Conservation (phyloP, 345 rosid genomes). For the Erucastrum elatum region DNA sequence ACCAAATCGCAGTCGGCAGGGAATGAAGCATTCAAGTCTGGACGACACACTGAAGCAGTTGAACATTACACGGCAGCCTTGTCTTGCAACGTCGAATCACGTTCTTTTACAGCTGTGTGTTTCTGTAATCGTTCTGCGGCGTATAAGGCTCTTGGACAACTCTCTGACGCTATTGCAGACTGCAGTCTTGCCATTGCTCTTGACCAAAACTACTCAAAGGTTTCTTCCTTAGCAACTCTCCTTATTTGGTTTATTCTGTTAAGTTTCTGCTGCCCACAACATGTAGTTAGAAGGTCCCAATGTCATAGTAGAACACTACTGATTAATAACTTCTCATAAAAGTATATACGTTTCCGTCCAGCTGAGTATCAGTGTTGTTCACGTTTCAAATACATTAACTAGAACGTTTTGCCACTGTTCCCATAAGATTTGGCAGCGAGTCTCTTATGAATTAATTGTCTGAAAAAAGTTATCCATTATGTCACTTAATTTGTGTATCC, state of each 20-base stretch:
- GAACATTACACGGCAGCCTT: constrained; percentile 87
- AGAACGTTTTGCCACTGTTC: constrained; percentile 1
- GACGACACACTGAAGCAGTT: constrained; percentile 83
- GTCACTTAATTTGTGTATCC: neutral
- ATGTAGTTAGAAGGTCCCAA: constrained; percentile 18
- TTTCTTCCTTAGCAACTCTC: constrained; percentile 34
- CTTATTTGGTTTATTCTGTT: constrained; percentile 6
- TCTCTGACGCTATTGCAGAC: constrained; percentile 89
- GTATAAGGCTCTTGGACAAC: constrained; percentile 74
- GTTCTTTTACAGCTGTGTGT: constrained; percentile 90
- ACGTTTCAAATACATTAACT: constrained; percentile 14
- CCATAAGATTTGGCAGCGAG: neutral
- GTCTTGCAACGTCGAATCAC: constrained; percentile 75
- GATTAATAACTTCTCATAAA: neutral
- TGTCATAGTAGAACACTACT: constrained; percentile 3
- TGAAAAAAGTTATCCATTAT: constrained; percentile 1
- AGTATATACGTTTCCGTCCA: neutral
- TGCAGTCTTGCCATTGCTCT: constrained; percentile 97
- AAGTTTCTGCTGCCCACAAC: constrained; percentile 1
- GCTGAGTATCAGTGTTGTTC: constrained; percentile 18
- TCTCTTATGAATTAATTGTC: neutral
- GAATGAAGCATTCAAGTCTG: constrained; percentile 91
- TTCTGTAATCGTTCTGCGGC: constrained; percentile 99
- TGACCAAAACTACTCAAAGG: constrained; percentile 84
- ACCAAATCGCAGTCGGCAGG: constrained; percentile 65